A percentile compares a stretch with the other conserved stretches of the same genome.
Conservation (phyloP, 805 yeast genomes). For the Starmerella stigmatis region DNA sequence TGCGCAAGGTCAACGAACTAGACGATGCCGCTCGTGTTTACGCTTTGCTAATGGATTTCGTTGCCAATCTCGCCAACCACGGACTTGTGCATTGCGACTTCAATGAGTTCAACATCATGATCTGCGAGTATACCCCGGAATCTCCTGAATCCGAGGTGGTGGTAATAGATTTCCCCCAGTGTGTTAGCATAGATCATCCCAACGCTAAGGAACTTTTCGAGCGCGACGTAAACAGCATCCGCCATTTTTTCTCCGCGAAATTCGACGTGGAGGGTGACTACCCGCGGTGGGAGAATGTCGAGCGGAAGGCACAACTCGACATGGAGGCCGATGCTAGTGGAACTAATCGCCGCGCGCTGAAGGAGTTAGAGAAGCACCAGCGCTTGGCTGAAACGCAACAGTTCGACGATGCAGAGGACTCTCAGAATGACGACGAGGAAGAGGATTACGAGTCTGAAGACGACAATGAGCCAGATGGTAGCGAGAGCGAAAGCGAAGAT, state of each 20-base stretch:
- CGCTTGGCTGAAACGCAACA: slow-evolving; percentile 29
- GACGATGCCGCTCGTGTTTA: slow-evolving; percentile 61
- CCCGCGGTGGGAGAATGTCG: slow-evolving; percentile 70
- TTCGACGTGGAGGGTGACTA: slow-evolving; percentile 74
- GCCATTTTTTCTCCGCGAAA: slow-evolving; percentile 69
- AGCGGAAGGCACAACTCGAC: slow-evolving; percentile 61
- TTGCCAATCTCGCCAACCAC: slow-evolving; percentile 68
- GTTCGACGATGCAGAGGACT: slow-evolving; percentile 30
- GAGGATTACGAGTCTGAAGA: slow-evolving; percentile 31
- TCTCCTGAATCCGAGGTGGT: slow-evolving; percentile 57
- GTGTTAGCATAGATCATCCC: slow-evolving; percentile 81
- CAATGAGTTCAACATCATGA: slow-evolving; percentile 92
- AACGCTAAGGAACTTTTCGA: slow-evolving; percentile 84
- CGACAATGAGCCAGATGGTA: slow-evolving; percentile 1
- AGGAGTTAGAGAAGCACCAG: slow-evolving; percentile 70
- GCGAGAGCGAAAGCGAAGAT: not conserved
- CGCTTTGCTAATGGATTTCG: slow-evolving; percentile 75
- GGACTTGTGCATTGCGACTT: slow-evolving; percentile 96
- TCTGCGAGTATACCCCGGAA: slow-evolving; percentile 41
- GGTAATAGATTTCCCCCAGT: slow-evolving; percentile 97
- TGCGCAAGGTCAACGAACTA: slow-evolving; percentile 72
- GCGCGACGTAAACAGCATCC: slow-evolving; percentile 86
- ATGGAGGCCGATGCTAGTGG: slow-evolving; percentile 90
- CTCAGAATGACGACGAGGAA: slow-evolving; percentile 31
- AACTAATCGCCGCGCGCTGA: slow-evolving; percentile 40